These are phyloP conservation scores for Penicillium angulare DNA, from an alignment of 495 filamentous ascomycete genomes.

Conservation along the genomic window DNA sequence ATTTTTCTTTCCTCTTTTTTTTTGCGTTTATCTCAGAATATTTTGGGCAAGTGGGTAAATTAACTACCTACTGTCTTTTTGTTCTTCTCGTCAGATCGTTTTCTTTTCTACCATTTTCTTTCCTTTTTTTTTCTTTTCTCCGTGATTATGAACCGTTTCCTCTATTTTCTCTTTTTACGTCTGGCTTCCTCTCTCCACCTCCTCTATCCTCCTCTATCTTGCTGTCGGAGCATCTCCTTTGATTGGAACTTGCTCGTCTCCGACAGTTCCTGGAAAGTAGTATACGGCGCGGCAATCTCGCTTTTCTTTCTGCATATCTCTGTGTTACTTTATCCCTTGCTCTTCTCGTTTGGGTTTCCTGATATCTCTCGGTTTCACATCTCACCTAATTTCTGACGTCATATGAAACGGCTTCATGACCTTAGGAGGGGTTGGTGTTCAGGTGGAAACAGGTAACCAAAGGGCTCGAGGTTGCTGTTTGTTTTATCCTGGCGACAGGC, in stretches of 20 bases:
- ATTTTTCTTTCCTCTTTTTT: constrained; percentile 15
- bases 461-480: constrained; percentile 31
- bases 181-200: constrained; percentile 20
- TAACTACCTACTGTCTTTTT: constrained; percentile 25
- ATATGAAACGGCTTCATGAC: constrained; percentile 29
- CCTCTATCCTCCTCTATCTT: constrained; percentile 12
- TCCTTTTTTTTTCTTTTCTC: constrained; percentile 17
- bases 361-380: constrained; percentile 31
- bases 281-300: constrained; percentile 19
- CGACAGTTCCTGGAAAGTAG: constrained; percentile 22
- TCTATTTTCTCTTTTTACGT: constrained; percentile 7
- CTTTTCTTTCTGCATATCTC: constrained; percentile 9
- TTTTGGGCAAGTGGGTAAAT: constrained; percentile 33
- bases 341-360: constrained; percentile 21
- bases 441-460: constrained; percentile 32
- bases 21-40: constrained; percentile 42
- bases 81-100: constrained; percentile 6
- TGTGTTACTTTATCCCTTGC: constrained; percentile 9
- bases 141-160: constrained; percentile 18
- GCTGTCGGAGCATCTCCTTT: constrained; percentile 4
- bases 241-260: constrained; percentile 1
- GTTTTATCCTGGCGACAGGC: constrained; percentile 24
- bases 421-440: constrained; percentile 34
- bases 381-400: constrained; percentile 32
- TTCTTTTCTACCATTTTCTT: constrained; percentile 16